Percentiles rank a stretch among this genome's conserved stretches.
phyloP scores from a whole-genome alignment of 257 asterid genomes.

The Solanum pennellii region DNA sequence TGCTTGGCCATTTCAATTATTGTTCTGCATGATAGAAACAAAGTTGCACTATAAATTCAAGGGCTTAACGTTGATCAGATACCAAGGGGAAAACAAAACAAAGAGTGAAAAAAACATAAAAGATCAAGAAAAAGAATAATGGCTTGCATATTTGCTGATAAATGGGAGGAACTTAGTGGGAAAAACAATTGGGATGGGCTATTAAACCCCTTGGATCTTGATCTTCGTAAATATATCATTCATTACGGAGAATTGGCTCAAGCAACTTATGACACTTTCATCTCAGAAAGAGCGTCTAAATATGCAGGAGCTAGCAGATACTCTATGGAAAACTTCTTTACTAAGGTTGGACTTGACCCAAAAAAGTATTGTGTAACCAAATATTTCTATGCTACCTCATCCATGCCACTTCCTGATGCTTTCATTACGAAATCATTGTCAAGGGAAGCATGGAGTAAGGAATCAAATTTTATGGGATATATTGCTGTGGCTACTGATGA shows the following conservation, averaged over 20 bases:
- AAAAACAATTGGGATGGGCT: not conserved
- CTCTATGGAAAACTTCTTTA: slow-evolving; percentile 30
- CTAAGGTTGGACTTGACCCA: slow-evolving; percentile 38
- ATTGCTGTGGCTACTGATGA: not conserved
- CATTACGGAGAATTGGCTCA: not conserved
- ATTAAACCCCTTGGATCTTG: not conserved
- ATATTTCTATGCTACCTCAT: slow-evolving; percentile 58
- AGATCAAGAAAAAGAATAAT: not conserved
- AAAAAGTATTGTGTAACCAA: slow-evolving; percentile 41
- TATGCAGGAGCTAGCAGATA: slow-evolving; percentile 60
- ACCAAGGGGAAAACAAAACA: not conserved
- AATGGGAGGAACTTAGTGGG: not conserved
- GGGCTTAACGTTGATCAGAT: not conserved
- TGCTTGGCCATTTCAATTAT: not conserved
- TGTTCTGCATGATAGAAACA: not conserved
- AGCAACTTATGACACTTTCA: slow-evolving; percentile 24
- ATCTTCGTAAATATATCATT: not conserved
- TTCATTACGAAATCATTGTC: slow-evolving; percentile 51
- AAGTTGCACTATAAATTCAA: not conserved
- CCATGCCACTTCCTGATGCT: slow-evolving; percentile 45
- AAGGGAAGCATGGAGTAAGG: slow-evolving; percentile 69
- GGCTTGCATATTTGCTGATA: not conserved
- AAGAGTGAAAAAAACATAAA: not conserved
- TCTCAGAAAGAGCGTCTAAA: slow-evolving; percentile 43
- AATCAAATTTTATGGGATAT: slow-evolving; percentile 56